Conservation (phyloP, 345 rosid genomes). For the Bruguiera gymnorhiza region DNA sequence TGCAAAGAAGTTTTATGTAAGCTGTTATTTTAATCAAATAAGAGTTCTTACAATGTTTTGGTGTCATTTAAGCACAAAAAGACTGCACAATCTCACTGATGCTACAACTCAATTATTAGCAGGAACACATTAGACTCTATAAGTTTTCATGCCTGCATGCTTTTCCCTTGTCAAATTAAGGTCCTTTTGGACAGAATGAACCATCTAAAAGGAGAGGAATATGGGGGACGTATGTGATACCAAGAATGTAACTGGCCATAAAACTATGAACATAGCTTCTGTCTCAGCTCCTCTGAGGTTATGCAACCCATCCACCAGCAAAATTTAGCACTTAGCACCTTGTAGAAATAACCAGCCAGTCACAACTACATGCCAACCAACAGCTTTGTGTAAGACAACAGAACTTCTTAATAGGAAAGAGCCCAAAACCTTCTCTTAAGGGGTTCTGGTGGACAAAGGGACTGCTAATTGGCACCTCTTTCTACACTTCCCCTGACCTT, state of each 20-base stretch:
- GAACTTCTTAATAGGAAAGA: not conserved
- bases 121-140: not conserved
- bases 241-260: not conserved
- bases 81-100: not conserved
- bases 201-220: not conserved
- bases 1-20: not conserved
- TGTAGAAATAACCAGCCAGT: conserved; percentile 9
- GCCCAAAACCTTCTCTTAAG: not conserved
- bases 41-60: not conserved
- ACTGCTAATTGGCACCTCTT: not conserved
- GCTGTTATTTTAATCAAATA: not conserved
- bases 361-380: conserved; percentile 13
- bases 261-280: not conserved
- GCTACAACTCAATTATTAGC: not conserved
- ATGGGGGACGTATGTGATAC: no score
- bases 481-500: no score
- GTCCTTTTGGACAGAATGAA: not conserved
- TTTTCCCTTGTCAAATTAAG: not conserved
- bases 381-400: not conserved
- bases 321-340: conserved; percentile 1
- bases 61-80: not conserved
- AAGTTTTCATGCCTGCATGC: not conserved
- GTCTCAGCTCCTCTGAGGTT: not conserved
- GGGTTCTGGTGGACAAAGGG: not conserved
- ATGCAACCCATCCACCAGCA: not conserved